A percentile compares a stretch with the other conserved stretches of the same genome.
Conservation (phyloP, 768 basidiomycete genomes). For the Amanita phalloides region DNA sequence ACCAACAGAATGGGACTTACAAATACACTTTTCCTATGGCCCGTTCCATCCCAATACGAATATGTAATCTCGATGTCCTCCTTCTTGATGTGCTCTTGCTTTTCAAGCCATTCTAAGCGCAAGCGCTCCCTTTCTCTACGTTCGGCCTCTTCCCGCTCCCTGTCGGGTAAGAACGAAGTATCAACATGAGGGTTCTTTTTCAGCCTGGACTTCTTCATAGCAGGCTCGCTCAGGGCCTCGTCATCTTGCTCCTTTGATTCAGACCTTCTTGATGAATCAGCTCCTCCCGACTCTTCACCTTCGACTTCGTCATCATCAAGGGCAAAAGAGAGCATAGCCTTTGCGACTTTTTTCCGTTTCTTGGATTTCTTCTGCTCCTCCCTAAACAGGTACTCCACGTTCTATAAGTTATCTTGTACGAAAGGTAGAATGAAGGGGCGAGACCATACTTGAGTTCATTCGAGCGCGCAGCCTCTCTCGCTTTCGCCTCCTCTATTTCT, state of each 20-base stretch:
- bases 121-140: slow-evolving; percentile 81
- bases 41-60: slow-evolving; percentile 98
- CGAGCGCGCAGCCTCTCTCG: slow-evolving; percentile 77
- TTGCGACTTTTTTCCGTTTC: slow-evolving; percentile 87
- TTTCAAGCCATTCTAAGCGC: slow-evolving; percentile 82
- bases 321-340: slow-evolving; percentile 86
- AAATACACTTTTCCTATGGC: slow-evolving; percentile 84
- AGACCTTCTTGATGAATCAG: slow-evolving; percentile 18
- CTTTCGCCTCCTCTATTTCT: slow-evolving; percentile 86
- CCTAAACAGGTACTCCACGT: slow-evolving; percentile 79
- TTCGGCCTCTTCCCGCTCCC: slow-evolving; percentile 93
- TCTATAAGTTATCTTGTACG: slow-evolving; percentile 50
- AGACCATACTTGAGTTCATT: slow-evolving; percentile 78
- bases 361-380: slow-evolving; percentile 78
- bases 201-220: slow-evolving; percentile 64
- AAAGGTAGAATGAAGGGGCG: slow-evolving; percentile 10
- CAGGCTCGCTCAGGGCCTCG: slow-evolving; percentile 21
- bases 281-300: slow-evolving; percentile 24
- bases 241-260: slow-evolving; percentile 30
- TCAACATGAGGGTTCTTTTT: slow-evolving; percentile 96
- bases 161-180: slow-evolving; percentile 95
- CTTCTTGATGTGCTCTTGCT: slow-evolving; percentile 48
- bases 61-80: slow-evolving; percentile 88
- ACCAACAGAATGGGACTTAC: slow-evolving; percentile 36
- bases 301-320: slow-evolving; percentile 67